These are phyloP conservation scores for Solanum gandarillasii DNA, from an alignment of 257 asterid species.

Conservation along the genomic window DNA sequence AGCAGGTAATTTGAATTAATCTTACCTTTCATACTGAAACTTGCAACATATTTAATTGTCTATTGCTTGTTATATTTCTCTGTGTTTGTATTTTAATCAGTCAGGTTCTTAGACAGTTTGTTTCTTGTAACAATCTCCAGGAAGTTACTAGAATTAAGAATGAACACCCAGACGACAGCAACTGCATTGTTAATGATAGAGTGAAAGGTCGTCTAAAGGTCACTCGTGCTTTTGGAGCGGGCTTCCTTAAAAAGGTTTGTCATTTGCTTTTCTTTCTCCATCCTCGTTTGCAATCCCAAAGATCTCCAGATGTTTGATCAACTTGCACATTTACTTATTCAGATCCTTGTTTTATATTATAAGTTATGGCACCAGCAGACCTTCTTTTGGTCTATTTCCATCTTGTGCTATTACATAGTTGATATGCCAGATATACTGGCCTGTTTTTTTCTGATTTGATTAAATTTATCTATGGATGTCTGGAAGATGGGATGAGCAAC, in stretches of 20 bases:
- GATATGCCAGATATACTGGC: not conserved
- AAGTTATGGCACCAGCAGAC: not conserved
- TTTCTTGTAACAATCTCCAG: conserved; percentile 3
- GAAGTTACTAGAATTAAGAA: conserved; percentile 10
- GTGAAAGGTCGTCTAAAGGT: conserved; percentile 17
- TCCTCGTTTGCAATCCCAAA: not conserved
- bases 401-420: not conserved
- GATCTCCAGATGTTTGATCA: not conserved
- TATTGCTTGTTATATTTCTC: not conserved
- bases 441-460: not conserved
- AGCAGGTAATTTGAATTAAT: not conserved
- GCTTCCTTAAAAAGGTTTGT: conserved; percentile 14
- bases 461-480: not conserved
- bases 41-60: not conserved
- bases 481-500: not conserved
- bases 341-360: not conserved
- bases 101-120: not conserved
- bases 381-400: not conserved
- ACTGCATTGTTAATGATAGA: conserved; percentile 9
- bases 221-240: conserved; percentile 19
- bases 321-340: not conserved
- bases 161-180: conserved; percentile 14
- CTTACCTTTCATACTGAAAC: not conserved
- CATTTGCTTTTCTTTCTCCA: not conserved
- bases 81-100: not conserved